These are phyloP conservation scores for Kwoniella dendrophila DNA, from an alignment of 768 basidiomycete genomes.

Conservation along the genomic window DNA sequence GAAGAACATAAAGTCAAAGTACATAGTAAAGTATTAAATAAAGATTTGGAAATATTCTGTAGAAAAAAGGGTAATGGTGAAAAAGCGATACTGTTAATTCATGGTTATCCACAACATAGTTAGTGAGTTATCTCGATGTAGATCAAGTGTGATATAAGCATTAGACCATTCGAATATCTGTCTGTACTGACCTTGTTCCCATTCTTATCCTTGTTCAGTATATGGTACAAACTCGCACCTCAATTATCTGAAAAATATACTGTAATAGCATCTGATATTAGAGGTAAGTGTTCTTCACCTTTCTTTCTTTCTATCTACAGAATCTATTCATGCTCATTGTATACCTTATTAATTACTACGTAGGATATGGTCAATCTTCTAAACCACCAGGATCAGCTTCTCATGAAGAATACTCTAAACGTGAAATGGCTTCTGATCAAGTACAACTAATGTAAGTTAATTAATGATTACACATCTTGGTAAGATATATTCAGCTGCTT, in stretches of 20 bases:
- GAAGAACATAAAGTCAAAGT: conserved; percentile 10
- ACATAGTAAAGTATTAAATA: conserved; percentile 12
- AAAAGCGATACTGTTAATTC: conserved; percentile 34
- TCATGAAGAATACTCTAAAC: conserved; percentile 52
- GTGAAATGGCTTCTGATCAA: conserved; percentile 52
- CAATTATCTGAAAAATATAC: conserved; percentile 35
- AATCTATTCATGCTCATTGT: background rate
- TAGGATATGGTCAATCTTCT: conserved; percentile 47
- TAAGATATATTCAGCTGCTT: background rate
- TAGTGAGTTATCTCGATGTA: conserved; percentile 27
- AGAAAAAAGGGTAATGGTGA: conserved; percentile 20
- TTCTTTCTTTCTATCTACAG: background rate
- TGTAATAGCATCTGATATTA: conserved; percentile 42
- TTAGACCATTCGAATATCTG: background rate
- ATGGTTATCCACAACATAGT: conserved; percentile 44
- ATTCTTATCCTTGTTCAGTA: conserved; percentile 21
- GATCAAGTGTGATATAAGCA: background rate
- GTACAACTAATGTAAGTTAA: conserved; percentile 45
- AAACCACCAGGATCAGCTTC: conserved; percentile 37
- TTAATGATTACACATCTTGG: background rate
- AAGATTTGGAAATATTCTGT: conserved; percentile 15
- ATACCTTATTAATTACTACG: no score
- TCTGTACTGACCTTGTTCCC: background rate
- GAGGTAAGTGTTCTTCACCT: conserved; percentile 30
- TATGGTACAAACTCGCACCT: conserved; percentile 41